phyloP scores from a whole-genome alignment of 2,329 filamentous ascomycete genomes.

The Mycosphaerella sp. region DNA sequence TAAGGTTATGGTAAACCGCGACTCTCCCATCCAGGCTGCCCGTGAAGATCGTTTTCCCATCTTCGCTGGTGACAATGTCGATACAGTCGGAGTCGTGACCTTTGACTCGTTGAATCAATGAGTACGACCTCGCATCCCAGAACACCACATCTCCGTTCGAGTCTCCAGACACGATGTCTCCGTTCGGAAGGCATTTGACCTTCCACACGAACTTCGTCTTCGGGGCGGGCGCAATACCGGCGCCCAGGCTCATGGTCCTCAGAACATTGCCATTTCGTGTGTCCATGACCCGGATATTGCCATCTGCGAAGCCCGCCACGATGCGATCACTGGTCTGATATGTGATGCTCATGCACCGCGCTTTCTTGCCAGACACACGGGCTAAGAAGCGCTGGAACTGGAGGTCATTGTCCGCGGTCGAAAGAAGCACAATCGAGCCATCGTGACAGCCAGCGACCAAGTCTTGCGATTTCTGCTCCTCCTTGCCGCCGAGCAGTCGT shows the following conservation, averaged over 20 bases:
- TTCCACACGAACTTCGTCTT: slow-evolving; percentile 91
- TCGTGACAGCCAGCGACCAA: slow-evolving; percentile 87
- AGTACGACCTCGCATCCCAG: slow-evolving; percentile 90
- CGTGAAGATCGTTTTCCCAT: slow-evolving; percentile 77
- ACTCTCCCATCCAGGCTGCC: slow-evolving; percentile 89
- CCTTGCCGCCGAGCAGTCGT: slow-evolving; percentile 29
- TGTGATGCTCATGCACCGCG: slow-evolving; percentile 81
- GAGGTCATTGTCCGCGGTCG: slow-evolving; percentile 76
- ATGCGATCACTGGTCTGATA: slow-evolving; percentile 80
- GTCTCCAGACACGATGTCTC: slow-evolving; percentile 89
- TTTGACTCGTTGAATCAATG: slow-evolving; percentile 76
- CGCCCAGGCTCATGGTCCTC: slow-evolving; percentile 78
- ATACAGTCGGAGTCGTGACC: slow-evolving; percentile 86
- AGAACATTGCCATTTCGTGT: slow-evolving; percentile 69
- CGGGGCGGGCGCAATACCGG: slow-evolving; percentile 66
- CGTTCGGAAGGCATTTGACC: slow-evolving; percentile 78
- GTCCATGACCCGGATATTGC: slow-evolving; percentile 87
- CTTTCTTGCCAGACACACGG: slow-evolving; percentile 72
- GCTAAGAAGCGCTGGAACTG: slow-evolving; percentile 71
- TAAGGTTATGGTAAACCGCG: slow-evolving; percentile 67
- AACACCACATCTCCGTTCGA: slow-evolving; percentile 90
- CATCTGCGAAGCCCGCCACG: slow-evolving; percentile 91
- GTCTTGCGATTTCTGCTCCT: slow-evolving; percentile 43
- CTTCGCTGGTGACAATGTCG: slow-evolving; percentile 72
- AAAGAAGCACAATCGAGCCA: slow-evolving; percentile 79